Conservation (phyloP, 306 rosid species). For the Styphnolobium japonicum region DNA sequence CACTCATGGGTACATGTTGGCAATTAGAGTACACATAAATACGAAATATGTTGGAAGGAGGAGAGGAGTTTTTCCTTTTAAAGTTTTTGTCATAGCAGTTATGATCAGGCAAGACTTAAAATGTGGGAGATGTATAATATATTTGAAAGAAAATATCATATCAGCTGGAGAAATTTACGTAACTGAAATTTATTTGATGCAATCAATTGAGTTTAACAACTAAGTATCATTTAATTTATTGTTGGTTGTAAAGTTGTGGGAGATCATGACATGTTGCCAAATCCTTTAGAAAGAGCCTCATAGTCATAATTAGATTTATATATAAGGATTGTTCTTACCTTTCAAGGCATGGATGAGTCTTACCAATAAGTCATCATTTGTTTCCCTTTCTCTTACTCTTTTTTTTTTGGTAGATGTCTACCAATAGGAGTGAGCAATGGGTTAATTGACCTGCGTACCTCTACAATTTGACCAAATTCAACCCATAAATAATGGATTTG, state of each 20-base stretch:
- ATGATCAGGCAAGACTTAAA: slow-evolving; percentile 35
- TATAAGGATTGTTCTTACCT: slow-evolving; percentile 39
- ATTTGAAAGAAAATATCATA: slow-evolving; percentile 28
- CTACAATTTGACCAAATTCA: too few species aligned
- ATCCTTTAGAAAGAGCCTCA: slow-evolving; percentile 26
- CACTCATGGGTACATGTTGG: not conserved
- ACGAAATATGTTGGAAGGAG: slow-evolving; percentile 8
- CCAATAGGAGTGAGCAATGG: too few species aligned
- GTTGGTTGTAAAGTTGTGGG: slow-evolving; percentile 52
- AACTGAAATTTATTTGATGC: slow-evolving; percentile 35
- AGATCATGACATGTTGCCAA: slow-evolving; percentile 72
- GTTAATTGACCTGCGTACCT: too few species aligned
- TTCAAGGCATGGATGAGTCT: slow-evolving; percentile 37
- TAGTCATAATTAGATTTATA: slow-evolving; percentile 28
- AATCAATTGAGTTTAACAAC: slow-evolving; percentile 43
- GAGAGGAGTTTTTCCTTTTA: slow-evolving; percentile 2
- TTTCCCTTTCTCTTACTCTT: not conserved
- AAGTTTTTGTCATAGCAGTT: slow-evolving; percentile 26
- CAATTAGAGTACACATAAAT: not conserved
- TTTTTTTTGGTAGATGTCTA: slow-evolving; percentile 22
- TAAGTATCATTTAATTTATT: slow-evolving; percentile 20
- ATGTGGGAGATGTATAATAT: slow-evolving; percentile 32
- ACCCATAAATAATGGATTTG: too few species aligned
- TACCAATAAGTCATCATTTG: slow-evolving; percentile 37
- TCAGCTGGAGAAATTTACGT: slow-evolving; percentile 38